Percentiles rank a stretch among this genome's conserved stretches.
Conservation (phyloP, 768 basidiomycete species). For the Amyloporia xantha region DNA sequence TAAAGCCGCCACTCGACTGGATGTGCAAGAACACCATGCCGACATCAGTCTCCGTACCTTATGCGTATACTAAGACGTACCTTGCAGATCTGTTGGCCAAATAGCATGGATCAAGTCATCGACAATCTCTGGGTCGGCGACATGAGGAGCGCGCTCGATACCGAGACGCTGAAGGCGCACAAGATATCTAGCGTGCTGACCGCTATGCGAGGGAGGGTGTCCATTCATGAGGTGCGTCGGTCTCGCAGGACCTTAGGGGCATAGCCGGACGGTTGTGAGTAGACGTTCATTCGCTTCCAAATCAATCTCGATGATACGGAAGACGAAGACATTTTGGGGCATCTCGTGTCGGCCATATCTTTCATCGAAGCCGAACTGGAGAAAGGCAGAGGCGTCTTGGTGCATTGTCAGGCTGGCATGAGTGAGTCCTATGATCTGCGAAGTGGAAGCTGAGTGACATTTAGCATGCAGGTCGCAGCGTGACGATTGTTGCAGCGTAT, state of each 20-base stretch:
- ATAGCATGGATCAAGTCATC: constrained; percentile 68
- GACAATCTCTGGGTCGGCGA: constrained; percentile 83
- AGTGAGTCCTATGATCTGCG: constrained; percentile 45
- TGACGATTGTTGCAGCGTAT: constrained; percentile 82
- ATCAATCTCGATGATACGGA: constrained; percentile 72
- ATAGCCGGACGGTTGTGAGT: constrained; percentile 2
- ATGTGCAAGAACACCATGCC: too few species aligned
- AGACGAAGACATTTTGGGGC: constrained; percentile 71
- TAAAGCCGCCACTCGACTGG: too few species aligned
- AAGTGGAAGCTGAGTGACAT: not conserved
- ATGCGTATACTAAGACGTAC: too few species aligned
- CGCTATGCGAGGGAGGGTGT: constrained; percentile 63
- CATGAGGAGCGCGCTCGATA: constrained; percentile 61
- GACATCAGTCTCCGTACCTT: too few species aligned
- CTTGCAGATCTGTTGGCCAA: not conserved
- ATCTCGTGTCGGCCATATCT: constrained; percentile 71
- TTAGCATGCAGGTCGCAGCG: constrained; percentile 60
- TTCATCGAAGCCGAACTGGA: constrained; percentile 79
- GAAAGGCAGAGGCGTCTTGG: constrained; percentile 70
- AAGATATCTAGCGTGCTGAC: constrained; percentile 74
- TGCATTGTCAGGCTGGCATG: constrained; percentile 88
- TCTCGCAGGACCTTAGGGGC: not conserved
- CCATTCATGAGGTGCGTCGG: constrained; percentile 50
- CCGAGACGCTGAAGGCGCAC: constrained; percentile 50
- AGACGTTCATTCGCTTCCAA: constrained; percentile 80